These are phyloP conservation scores for sunflower (Helianthus annuus) DNA, from an alignment of 129 eudicot species.

Conservation along the genomic window HanXRQr2.0-SUNRISE NC_035449.2:168398253-168398752, in stretches of 20 bases:
- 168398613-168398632: background rate
- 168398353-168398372: background rate
- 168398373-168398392: background rate
- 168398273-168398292: too few species aligned
- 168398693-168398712: too few species aligned
- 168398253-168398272: too few species aligned
- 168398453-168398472: background rate
- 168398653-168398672: too few species aligned
- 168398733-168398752: too few species aligned
- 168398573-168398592: background rate
- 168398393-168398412: background rate
- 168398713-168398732: too few species aligned
- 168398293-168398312: too few species aligned
- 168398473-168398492: background rate
- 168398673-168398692: too few species aligned
- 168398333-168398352: too few species aligned
- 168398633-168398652: background rate
- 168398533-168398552: background rate
- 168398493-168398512: background rate
- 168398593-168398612: background rate
- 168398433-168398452: background rate
- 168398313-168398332: too few species aligned
- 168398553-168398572: background rate
- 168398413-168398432: background rate
- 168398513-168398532: background rate